phyloP scores from a whole-genome alignment of 306 rosid species.

The Carpinus viminea region DNA sequence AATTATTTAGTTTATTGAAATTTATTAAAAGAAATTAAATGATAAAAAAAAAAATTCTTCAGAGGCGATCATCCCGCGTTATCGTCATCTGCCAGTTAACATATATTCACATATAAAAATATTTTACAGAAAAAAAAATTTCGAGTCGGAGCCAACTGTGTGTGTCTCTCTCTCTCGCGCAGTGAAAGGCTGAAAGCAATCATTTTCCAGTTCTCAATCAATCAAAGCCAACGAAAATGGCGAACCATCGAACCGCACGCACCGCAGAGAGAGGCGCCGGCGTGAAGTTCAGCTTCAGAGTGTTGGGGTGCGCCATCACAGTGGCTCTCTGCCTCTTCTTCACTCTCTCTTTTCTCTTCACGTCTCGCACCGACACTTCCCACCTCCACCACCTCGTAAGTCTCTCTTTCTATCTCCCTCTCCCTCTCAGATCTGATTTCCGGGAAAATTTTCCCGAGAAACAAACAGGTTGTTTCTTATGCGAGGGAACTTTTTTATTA shows the following conservation, averaged over 20 bases:
- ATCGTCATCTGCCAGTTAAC: too few relatives aligned
- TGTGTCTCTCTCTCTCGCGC: too few relatives aligned
- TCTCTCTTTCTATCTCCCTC: constrained; percentile 8
- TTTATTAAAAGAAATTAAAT: too few relatives aligned
- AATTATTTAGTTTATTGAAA: too few relatives aligned
- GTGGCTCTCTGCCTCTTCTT: constrained; percentile 43
- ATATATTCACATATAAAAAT: too few relatives aligned
- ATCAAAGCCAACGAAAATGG: constrained; percentile 17
- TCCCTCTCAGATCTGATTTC: background rate
- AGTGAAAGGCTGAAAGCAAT: background rate
- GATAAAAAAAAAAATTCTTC: too few relatives aligned
- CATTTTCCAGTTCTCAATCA: constrained; percentile 1
- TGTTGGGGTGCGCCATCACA: constrained; percentile 40
- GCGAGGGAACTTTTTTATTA: too few relatives aligned
- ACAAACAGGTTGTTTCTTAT: background rate
- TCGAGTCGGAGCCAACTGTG: too few relatives aligned
- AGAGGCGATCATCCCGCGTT: too few relatives aligned
- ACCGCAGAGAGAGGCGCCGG: background rate
- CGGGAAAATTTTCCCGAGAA: background rate
- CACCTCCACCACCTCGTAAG: constrained; percentile 46
- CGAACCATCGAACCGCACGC: constrained; percentile 28
- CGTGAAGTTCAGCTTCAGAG: constrained; percentile 29
- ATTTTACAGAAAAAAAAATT: too few relatives aligned
- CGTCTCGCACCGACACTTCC: constrained; percentile 45
- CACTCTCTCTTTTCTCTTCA: constrained; percentile 54